These are phyloP conservation scores for Cladosporium velox DNA, from an alignment of 2,329 filamentous ascomycete species.

Conservation along the genomic window DNA sequence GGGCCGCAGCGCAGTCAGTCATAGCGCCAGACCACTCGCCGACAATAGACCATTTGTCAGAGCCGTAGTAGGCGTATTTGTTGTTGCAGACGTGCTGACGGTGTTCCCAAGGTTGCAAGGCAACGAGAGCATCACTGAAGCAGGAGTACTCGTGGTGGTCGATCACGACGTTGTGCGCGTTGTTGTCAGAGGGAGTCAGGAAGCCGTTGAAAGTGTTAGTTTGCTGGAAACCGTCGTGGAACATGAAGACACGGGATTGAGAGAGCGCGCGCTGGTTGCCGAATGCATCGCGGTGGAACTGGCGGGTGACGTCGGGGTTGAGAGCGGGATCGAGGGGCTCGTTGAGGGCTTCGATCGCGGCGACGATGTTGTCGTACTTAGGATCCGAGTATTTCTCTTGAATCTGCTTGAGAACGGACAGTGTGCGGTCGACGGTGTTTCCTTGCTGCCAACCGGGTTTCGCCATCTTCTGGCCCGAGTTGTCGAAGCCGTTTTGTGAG, in stretches of 20 bases:
- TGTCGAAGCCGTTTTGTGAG: slow-evolving; percentile 69
- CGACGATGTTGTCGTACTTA: slow-evolving; percentile 49
- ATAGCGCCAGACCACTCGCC: slow-evolving; percentile 52
- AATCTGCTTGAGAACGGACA: slow-evolving; percentile 60
- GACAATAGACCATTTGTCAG: slow-evolving; percentile 48
- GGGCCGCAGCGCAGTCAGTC: slow-evolving; percentile 56
- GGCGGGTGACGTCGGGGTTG: slow-evolving; percentile 48
- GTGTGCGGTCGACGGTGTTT: slow-evolving; percentile 52
- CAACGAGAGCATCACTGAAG: slow-evolving; percentile 56
- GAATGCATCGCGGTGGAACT: slow-evolving; percentile 59
- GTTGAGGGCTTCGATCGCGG: slow-evolving; percentile 51
- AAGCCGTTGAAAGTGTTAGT: slow-evolving; percentile 63
- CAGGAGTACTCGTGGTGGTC: slow-evolving; percentile 72
- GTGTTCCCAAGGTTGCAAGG: slow-evolving; percentile 55
- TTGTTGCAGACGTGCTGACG: slow-evolving; percentile 58
- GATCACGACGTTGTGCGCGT: slow-evolving; percentile 58
- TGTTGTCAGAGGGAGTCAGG: slow-evolving; percentile 53
- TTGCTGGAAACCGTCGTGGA: slow-evolving; percentile 60
- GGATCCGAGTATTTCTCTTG: slow-evolving; percentile 44
- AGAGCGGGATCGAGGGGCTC: slow-evolving; percentile 52
- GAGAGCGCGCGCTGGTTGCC: slow-evolving; percentile 41
- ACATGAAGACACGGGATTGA: slow-evolving; percentile 49
- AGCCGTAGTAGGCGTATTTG: slow-evolving; percentile 46
- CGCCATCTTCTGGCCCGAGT: slow-evolving; percentile 54
- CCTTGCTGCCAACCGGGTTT: slow-evolving; percentile 50